A percentile compares a stretch with the other conserved stretches of the same genome.
phyloP scores from a whole-genome alignment of 2,329 filamentous ascomycete genomes.

The Exophiala alcalophila region DNA sequence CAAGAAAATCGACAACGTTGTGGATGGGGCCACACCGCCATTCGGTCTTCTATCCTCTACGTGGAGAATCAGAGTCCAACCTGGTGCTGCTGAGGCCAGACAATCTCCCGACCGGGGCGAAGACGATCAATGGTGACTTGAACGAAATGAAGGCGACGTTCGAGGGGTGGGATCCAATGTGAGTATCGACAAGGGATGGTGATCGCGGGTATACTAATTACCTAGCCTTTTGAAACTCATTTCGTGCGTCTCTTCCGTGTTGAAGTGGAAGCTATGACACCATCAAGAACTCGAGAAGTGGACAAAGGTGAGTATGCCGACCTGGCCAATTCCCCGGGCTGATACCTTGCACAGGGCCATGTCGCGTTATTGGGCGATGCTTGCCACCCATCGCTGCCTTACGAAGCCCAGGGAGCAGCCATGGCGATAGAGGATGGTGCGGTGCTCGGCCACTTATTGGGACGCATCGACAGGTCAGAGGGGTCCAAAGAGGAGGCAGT shows the following conservation, averaged over 20 bases:
- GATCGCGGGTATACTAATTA: neutral
- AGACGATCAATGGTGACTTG: constrained; percentile 49
- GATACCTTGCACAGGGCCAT: constrained; percentile 1
- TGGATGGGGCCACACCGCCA: constrained; percentile 64
- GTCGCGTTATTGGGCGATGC: constrained; percentile 62
- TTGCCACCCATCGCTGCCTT: constrained; percentile 63
- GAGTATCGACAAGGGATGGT: neutral
- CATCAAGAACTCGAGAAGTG: constrained; percentile 7
- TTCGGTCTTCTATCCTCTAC: constrained; percentile 61
- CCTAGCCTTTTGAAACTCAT: constrained; percentile 14
- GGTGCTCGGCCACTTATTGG: constrained; percentile 52
- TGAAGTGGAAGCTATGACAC: constrained; percentile 22
- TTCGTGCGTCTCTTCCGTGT: constrained; percentile 10
- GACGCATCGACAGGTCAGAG: constrained; percentile 33
- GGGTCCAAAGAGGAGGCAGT: no score
- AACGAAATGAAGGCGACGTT: constrained; percentile 55
- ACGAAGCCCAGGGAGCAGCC: constrained; percentile 47
- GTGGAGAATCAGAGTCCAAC: constrained; percentile 60
- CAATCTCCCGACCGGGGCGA: constrained; percentile 55
- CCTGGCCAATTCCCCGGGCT: neutral
- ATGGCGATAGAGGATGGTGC: constrained; percentile 35
- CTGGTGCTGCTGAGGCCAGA: constrained; percentile 65
- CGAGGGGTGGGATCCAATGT: constrained; percentile 53
- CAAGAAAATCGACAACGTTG: constrained; percentile 2
- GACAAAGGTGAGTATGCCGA: constrained; percentile 2